Evolutionary conservation across 2,329 filamentous ascomycete species (phyloP).

Genomic region (Pseudogymnoascus sp.): DNA sequence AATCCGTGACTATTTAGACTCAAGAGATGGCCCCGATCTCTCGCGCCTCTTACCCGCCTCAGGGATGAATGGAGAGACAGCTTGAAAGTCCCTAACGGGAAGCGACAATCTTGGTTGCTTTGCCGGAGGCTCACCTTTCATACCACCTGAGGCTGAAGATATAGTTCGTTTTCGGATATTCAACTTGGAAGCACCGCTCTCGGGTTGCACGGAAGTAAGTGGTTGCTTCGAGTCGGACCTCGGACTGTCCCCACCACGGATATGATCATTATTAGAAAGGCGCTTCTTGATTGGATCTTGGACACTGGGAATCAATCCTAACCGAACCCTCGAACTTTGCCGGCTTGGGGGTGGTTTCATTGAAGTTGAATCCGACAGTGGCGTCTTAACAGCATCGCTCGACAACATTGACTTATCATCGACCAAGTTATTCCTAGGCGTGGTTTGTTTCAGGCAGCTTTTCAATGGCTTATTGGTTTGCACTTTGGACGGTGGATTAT

Average conservation of each 20-base stretch:
- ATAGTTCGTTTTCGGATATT: background rate
- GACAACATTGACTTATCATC: background rate
- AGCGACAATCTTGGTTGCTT: background rate
- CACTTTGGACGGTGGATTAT: background rate
- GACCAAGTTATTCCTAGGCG: background rate
- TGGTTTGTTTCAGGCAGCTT: background rate
- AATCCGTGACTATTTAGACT: background rate
- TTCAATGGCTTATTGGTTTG: background rate
- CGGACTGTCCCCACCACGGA: background rate
- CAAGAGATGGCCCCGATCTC: background rate
- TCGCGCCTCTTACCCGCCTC: background rate
- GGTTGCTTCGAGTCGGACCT: background rate
- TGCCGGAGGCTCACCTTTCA: background rate
- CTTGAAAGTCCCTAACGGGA: background rate
- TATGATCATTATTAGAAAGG: no score
- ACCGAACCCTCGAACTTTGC: slow-evolving; percentile 8
- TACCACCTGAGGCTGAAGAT: background rate
- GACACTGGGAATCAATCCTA: background rate
- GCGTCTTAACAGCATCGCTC: background rate
- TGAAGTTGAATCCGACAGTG: slow-evolving; percentile 10
- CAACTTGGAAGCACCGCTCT: background rate
- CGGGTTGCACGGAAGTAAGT: background rate
- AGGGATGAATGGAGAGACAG: background rate
- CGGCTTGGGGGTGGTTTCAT: slow-evolving; percentile 15
- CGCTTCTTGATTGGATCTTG: background rate